phyloP scores from a whole-genome alignment of 768 basidiomycete genomes.

The Suillus luteus region DNA sequence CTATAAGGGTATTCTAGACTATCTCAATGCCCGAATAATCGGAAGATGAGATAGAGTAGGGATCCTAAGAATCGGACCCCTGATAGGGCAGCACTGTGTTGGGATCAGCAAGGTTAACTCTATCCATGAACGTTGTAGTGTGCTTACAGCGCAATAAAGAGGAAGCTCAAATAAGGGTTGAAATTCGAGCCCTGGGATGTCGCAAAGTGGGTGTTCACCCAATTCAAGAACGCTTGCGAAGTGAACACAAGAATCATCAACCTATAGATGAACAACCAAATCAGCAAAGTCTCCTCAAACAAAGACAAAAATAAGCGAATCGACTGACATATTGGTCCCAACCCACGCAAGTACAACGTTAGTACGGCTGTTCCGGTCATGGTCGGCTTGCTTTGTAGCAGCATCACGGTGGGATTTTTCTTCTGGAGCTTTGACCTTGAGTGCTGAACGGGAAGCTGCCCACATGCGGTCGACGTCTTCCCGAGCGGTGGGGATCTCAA shows the following conservation, averaged over 20 bases:
- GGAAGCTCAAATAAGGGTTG: constrained; percentile 87
- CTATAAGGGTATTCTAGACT: not conserved
- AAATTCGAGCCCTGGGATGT: constrained; percentile 56
- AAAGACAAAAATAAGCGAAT: constrained; percentile 11
- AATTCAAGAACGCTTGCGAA: constrained; percentile 71
- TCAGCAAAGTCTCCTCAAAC: constrained; percentile 12
- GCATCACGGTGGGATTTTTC: constrained; percentile 83
- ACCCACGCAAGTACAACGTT: constrained; percentile 86
- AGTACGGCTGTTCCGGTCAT: constrained; percentile 79
- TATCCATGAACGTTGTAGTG: not conserved
- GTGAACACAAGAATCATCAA: constrained; percentile 76
- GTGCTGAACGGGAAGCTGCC: constrained; percentile 70
- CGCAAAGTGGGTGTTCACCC: constrained; percentile 63
- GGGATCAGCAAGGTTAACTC: not conserved
- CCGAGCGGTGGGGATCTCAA: constrained; percentile 75
- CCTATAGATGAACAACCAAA: constrained; percentile 35
- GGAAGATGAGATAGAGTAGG: constrained; percentile 74
- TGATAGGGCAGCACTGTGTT: constrained; percentile 69
- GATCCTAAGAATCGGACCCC: constrained; percentile 82
- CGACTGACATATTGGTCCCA: constrained; percentile 77
- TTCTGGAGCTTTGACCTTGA: constrained; percentile 68
- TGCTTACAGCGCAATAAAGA: constrained; percentile 66
- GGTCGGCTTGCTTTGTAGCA: constrained; percentile 87
- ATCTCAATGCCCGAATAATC: constrained; percentile 52
- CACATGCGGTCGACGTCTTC: constrained; percentile 91